These are phyloP conservation scores for Microdochium bolleyi DNA, from an alignment of 2,329 filamentous ascomycete genomes.

Conservation along the genomic window DNA sequence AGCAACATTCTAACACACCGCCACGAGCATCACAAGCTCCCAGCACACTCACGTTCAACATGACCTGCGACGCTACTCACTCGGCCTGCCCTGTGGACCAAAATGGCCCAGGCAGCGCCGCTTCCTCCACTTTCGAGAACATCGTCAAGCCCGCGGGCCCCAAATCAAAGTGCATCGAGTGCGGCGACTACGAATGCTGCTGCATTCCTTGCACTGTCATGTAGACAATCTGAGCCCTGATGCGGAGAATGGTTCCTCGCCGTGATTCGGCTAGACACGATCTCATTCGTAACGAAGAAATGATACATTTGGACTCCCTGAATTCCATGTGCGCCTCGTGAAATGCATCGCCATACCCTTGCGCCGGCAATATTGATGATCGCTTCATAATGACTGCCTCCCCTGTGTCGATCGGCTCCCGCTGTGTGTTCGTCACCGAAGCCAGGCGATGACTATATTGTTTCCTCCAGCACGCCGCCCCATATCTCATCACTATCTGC, in stretches of 20 bases:
- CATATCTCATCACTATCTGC: conserved; percentile 4
- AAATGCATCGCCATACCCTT: no score
- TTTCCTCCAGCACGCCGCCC: not conserved
- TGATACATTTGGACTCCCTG: no score
- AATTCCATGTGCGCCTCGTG: no score
- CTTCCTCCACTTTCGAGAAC: conserved; percentile 37
- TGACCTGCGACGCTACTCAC: conserved; percentile 22
- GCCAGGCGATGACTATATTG: no score
- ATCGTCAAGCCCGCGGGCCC: conserved; percentile 41
- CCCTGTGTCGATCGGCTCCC: no score
- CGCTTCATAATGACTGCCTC: no score
- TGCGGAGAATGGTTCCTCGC: no score
- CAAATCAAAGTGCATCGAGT: conserved; percentile 40
- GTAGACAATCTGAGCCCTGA: conserved; percentile 18
- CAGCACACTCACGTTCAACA: conserved; percentile 3
- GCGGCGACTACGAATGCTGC: conserved; percentile 43
- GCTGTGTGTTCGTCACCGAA: no score
- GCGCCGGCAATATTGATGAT: no score
- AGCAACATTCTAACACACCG: no score
- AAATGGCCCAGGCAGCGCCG: conserved; percentile 40
- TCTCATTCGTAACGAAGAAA: no score
- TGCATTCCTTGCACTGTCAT: conserved; percentile 47
- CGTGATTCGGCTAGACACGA: no score
- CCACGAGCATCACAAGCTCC: not conserved
- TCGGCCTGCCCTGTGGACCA: conserved; percentile 22